These are phyloP conservation scores for apple (Malus domestica) DNA, from an alignment of 306 rosid genomes.

Conservation along the genomic window ASM211411v1 NC_041803.1:15719001-15719500, in stretches of 20 bases:
- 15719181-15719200: neutral
- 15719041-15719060: conserved; percentile 91
- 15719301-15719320: conserved; percentile 94
- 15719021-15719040: conserved; percentile 77
- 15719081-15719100: conserved; percentile 51
- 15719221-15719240: conserved; percentile 7
- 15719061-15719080: conserved; percentile 96
- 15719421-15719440: conserved; percentile 16
- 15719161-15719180: too few species aligned
- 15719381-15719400: too few species aligned
- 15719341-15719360: conserved; percentile 71
- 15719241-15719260: neutral
- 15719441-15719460: too few species aligned
- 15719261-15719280: conserved; percentile 60
- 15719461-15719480: too few species aligned
- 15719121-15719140: conserved; percentile 74
- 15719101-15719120: conserved; percentile 60
- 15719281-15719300: conserved; percentile 88
- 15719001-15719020: conserved; percentile 96
- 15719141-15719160: conserved; percentile 7
- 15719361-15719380: conserved; percentile 8
- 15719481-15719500: too few species aligned
- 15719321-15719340: conserved; percentile 84
- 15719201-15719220: neutral
- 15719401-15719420: too few species aligned